Evolutionary conservation across 2,329 filamentous ascomycete species (phyloP), one percentile per base, ranked within the genome.

Genomic region (Pleomassaria siparia): DNA sequence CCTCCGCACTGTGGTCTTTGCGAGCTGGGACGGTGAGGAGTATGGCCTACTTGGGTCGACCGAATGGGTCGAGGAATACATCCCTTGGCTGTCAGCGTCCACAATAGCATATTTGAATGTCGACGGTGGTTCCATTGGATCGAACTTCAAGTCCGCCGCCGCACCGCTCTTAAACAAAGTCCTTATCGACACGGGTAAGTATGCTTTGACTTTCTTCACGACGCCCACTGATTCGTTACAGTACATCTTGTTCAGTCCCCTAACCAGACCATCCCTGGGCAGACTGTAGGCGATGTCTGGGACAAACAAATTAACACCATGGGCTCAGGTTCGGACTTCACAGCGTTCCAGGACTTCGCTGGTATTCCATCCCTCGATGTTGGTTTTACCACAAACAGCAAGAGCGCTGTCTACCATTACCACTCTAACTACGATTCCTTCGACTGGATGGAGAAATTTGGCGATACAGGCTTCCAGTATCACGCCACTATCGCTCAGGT

Each of bases 1-100:
- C 0, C 78, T 91, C 16, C 86, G 92, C 18, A 97, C 92, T 0
- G 89, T 97, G 47, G 89, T 96, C 32, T 92, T 96, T 64, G 91
- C 88, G 0, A 74, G 75, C 46, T 86, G 83, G 83, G 77, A 81
- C 35, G 82, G 82, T 3, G 82, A 83, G 71, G 91, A 96, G 70
- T 95, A 96, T 56, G 89, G 88, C 0, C 79, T 96, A 4, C 71
- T 96, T 12, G 91, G 91, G 4, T 90, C 86, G 44, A 95, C 91
- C 0, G 91, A 96, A 65, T 96, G 91, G 90, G 89, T 96, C 0
- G 91, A 96, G 65, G 89, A 96, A 56, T 89, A 89, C 60, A 72
- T 95, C 0, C 86, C 88, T 0, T 95, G 90, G 90, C 80, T 96
- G 11, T 78, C 80, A 2, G 77, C 78, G 3, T 79, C 87, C 32